phyloP scores from a whole-genome alignment of 495 filamentous ascomycete species.

The Aspergillus sparsus region DNA sequence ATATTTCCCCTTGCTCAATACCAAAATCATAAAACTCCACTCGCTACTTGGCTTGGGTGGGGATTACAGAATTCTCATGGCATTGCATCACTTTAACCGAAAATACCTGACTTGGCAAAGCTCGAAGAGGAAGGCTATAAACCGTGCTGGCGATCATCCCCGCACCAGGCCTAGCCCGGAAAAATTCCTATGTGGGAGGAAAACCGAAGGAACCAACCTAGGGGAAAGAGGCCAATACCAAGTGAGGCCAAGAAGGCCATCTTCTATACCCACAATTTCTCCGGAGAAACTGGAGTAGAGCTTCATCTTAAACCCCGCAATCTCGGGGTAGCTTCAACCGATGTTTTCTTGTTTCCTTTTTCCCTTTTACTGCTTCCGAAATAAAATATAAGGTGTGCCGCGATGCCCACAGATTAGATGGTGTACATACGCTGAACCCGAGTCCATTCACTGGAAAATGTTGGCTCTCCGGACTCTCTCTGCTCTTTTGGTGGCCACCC shows the following conservation, averaged over 20 bases:
- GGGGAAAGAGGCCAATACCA: not conserved
- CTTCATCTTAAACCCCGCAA: slow-evolving; percentile 12
- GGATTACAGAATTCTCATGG: too few species aligned
- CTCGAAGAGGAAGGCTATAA: too few species aligned
- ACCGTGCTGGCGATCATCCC: not conserved
- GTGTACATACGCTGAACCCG: too few species aligned
- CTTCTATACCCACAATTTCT: not conserved
- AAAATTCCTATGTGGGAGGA: slow-evolving; percentile 2
- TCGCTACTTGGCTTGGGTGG: too few species aligned
- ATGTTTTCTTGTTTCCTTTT: not conserved
- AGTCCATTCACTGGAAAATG: not conserved
- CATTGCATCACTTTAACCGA: too few species aligned
- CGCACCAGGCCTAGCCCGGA: slow-evolving; percentile 17
- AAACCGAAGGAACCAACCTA: slow-evolving; percentile 2
- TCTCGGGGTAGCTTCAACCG: slow-evolving; percentile 12
- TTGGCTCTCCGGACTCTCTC: not conserved
- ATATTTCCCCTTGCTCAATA: too few species aligned
- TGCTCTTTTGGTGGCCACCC: not conserved
- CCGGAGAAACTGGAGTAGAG: slow-evolving; percentile 16
- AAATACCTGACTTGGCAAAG: too few species aligned
- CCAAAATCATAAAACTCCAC: too few species aligned
- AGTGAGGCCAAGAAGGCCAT: not conserved
- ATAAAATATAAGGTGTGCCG: not conserved
- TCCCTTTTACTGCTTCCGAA: slow-evolving; percentile 2
- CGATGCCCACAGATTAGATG: too few species aligned